These are phyloP conservation scores for Cladosporium colombiae DNA, from an alignment of 2,329 filamentous ascomycete genomes.

Conservation along the genomic window DNA sequence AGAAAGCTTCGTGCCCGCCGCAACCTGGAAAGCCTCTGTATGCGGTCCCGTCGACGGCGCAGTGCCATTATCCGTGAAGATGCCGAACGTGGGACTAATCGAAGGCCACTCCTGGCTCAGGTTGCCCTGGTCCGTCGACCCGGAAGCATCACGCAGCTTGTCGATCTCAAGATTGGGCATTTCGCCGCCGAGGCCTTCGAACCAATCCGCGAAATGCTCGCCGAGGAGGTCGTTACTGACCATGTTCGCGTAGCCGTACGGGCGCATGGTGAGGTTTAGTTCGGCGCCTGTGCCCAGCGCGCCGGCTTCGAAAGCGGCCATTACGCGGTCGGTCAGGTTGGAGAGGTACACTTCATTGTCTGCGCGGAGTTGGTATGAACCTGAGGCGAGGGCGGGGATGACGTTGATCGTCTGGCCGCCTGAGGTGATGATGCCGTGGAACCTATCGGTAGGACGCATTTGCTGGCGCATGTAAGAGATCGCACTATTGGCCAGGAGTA, in stretches of 20 bases:
- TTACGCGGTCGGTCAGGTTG: slow-evolving; percentile 13
- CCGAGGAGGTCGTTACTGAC: slow-evolving; percentile 18
- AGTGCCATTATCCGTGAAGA: slow-evolving; percentile 12
- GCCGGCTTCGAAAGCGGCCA: slow-evolving; percentile 19
- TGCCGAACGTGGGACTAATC: slow-evolving; percentile 16
- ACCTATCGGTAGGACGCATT: slow-evolving; percentile 20
- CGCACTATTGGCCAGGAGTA: slow-evolving; percentile 17
- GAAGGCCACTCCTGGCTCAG: slow-evolving; percentile 18
- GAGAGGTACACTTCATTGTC: slow-evolving; percentile 17
- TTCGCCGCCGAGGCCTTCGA: slow-evolving; percentile 7
- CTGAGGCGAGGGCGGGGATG: slow-evolving; percentile 15
- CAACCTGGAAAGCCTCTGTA: slow-evolving; percentile 14
- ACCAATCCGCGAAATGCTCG: slow-evolving; percentile 9
- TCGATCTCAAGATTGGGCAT: slow-evolving; percentile 6
- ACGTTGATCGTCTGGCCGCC: slow-evolving; percentile 16
- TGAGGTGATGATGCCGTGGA: slow-evolving; percentile 19
- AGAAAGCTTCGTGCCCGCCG: slow-evolving; percentile 14
- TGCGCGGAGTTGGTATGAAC: slow-evolving; percentile 11
- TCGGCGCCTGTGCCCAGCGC: slow-evolving; percentile 19
- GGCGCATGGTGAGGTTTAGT: slow-evolving; percentile 17
- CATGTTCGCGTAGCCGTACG: slow-evolving; percentile 20
- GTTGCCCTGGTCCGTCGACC: slow-evolving; percentile 12
- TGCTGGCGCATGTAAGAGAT: slow-evolving; percentile 21
- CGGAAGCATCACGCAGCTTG: slow-evolving; percentile 9
- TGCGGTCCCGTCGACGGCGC: slow-evolving; percentile 13